A percentile compares a stretch with the other conserved stretches of the same genome.
Evolutionary conservation across 495 filamentous ascomycete species (phyloP).

Genomic region (Xylaria curta): DNA sequence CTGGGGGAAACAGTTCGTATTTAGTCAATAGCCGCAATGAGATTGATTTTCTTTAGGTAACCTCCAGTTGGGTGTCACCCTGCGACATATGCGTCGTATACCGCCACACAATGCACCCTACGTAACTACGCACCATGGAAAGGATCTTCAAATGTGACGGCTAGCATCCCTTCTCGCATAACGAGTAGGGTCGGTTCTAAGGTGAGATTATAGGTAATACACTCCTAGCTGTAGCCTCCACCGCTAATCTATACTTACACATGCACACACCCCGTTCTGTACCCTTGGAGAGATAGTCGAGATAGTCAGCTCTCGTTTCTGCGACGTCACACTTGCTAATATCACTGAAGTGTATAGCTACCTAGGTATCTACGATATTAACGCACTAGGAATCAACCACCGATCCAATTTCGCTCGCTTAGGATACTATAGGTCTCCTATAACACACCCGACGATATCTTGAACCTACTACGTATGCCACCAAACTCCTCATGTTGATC

Average conservation of each 20-base stretch:
- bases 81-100: not conserved
- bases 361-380: not conserved
- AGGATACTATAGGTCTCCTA: not conserved
- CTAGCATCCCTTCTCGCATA: not conserved
- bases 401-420: not conserved
- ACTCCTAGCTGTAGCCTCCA: not conserved
- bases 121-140: slow-evolving; percentile 10
- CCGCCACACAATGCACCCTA: slow-evolving; percentile 3
- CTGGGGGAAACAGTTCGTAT: not conserved
- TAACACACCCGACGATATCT: not conserved
- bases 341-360: not conserved
- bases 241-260: not conserved
- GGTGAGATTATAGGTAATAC: not conserved
- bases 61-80: not conserved
- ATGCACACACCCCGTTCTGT: not conserved
- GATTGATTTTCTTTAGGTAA: not conserved
- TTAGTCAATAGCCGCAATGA: too few relatives aligned
- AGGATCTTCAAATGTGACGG: not conserved
- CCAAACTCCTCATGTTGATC: not conserved
- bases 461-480: not conserved
- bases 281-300: not conserved
- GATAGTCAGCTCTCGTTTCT: not conserved
- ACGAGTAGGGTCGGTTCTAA: not conserved
- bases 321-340: not conserved
- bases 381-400: not conserved